Base-by-base conservation (phyloP, 202 grass and related monocot species). In the Carex arenaria region DNA sequence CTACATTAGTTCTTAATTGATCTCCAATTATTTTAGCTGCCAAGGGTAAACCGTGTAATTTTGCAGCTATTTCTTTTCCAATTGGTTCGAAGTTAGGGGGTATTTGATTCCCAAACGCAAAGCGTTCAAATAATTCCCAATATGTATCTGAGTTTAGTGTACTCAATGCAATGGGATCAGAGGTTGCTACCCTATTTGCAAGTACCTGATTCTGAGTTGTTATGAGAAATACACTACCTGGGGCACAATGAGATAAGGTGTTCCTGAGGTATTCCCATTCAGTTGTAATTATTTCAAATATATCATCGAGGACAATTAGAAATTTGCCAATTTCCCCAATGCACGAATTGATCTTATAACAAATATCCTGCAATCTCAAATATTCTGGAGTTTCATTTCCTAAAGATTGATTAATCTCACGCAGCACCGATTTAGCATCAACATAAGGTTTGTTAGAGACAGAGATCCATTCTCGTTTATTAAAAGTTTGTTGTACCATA, bases 261-360 rank as follows among this genome's bases (percentile, higher is more conserved):
- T 49, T 54, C 23, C 63, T 64, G 0, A 95, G 26, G 17, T 70
- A 65, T 5, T 36, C 45, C 88, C 88, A 93, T 56, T 89, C 26
- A 26, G 62, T 7, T 82, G n/a, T 26, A 26, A 26, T 26, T 26
- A 26, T 26, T 17, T 82, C 34, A 57, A 67, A 85, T 17, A 91
- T 22, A 43, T 82, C 68, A 43, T 95, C 93, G 10, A 95, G 85
- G 9, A 95, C 88, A 3, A 95, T 68, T 20, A 95, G 42, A 55
- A 89, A 61, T 72, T 68, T 92, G 73, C 1, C 32, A 0, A 73
- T 79, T 8, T 71, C 55, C 9, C 5, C 0, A 19, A 92, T 7
- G 10, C 1, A 26, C 0, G n/a, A n/a, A n/a, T n/a, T n/a, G n/a
- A n/a, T n/a, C n/a, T 26, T 26, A 26, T 26, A 26, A 26, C 26